These are phyloP conservation scores for Hemileia vastatrix DNA, from an alignment of 1,284 basidiomycete genomes.

Conservation along the genomic window DNA sequence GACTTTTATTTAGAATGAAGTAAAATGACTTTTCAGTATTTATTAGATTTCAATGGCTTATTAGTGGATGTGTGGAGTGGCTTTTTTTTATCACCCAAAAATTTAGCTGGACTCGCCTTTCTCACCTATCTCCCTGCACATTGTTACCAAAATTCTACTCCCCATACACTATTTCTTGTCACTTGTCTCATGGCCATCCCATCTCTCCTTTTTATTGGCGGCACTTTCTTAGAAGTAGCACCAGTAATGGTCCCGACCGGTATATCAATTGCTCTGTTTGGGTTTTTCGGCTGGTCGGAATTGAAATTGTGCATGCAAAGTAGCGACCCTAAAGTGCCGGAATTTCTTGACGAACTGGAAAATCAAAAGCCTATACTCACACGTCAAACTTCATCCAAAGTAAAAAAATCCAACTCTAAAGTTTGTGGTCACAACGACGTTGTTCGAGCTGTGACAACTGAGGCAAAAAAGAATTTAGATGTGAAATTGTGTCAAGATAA, in stretches of 20 bases:
- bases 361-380: no score
- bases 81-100: slow-evolving; percentile 8
- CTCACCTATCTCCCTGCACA: slow-evolving; percentile 5
- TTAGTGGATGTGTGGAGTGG: slow-evolving; percentile 16
- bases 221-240: slow-evolving; percentile 5
- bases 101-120: slow-evolving; percentile 5
- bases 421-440: no score
- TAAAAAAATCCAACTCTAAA: no score
- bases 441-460: no score
- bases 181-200: slow-evolving; percentile 7
- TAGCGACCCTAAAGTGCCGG: no score
- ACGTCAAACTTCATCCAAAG: no score
- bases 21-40: no score
- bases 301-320: not conserved
- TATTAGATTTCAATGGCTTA: slow-evolving; percentile 9
- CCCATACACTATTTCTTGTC: not conserved
- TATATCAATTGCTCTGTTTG: not conserved
- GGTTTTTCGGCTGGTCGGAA: slow-evolving; percentile 3
- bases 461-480: no score
- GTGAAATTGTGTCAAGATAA: no score
- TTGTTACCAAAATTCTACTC: not conserved
- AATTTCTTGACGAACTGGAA: no score
- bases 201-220: slow-evolving; percentile 4
- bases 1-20: not conserved
- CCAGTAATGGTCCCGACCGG: slow-evolving; percentile 6